Evolutionary conservation across 148 eudicot species (phyloP).

Genomic region (Amaranthus cruentus): DNA sequence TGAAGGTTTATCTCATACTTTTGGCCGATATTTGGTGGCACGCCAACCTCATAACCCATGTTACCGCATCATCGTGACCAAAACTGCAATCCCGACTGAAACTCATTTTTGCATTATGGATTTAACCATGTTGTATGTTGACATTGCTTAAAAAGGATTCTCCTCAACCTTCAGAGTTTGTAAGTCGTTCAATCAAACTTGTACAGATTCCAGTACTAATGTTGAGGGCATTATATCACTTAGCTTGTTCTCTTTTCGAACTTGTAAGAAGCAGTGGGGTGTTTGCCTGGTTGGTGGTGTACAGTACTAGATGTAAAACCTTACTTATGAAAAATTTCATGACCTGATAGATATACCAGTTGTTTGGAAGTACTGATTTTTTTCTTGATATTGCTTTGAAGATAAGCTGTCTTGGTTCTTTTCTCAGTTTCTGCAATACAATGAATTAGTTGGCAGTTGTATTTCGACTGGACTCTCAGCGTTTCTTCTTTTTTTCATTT

Average conservation of each 20-base stretch:
- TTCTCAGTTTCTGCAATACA: not conserved
- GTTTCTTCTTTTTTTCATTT: too few relatives aligned
- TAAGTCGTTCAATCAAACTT: not conserved
- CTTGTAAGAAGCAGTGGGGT: not conserved
- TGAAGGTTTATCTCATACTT: too few relatives aligned
- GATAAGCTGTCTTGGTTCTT: not conserved
- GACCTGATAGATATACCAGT: not conserved
- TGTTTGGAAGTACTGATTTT: not conserved
- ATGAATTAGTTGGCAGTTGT: not conserved
- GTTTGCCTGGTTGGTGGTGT: not conserved
- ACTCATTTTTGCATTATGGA: too few relatives aligned
- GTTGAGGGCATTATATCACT: not conserved
- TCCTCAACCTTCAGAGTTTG: not conserved
- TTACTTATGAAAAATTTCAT: not conserved
- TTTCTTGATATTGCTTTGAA: not conserved
- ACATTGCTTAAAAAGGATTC: not conserved
- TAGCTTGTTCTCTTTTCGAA: conserved; percentile 1
- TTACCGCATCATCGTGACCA: too few relatives aligned
- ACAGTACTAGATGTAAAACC: not conserved
- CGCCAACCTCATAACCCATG: too few relatives aligned
- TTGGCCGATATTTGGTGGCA: too few relatives aligned
- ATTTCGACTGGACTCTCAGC: too few relatives aligned
- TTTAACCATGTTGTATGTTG: not conserved
- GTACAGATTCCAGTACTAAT: not conserved
- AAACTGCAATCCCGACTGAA: too few relatives aligned